Evolutionary conservation across 1,284 basidiomycete genomes (phyloP), one percentile per base, ranked within the genome.

Genomic region (Ganoderma leucocontextum): DNA sequence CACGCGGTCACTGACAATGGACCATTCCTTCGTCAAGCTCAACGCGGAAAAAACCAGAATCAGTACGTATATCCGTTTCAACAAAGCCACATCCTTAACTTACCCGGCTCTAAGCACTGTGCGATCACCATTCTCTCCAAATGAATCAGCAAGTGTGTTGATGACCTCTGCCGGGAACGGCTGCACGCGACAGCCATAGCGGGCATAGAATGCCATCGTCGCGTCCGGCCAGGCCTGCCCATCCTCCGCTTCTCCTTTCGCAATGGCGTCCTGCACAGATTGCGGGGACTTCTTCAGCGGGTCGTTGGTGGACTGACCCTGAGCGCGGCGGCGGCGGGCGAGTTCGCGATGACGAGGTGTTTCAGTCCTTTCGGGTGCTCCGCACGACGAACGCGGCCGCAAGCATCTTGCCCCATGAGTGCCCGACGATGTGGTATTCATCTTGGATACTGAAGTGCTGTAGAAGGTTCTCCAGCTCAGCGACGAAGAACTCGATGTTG

Each of bases 21-120:
- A 59, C 77, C 78, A 81, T 1, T 77, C 78, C 70, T 82, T 86
- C 55, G 89, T 77, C 36, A 55, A 73, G 78, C 60, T 66, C 81
- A 81, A 86, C 1, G 19, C 44, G 35, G 33, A 13, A 25, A 47
- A 58, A 35, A 22, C 9, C 10, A 9, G 10, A 12, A 12, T 58
- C 36, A 57, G 35, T 12, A 36, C 9, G 52, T 22, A 7, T 17
- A 4, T 13, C 6, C 12, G 1, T 33, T 49, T 33, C 10, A 38
- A 12, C 12, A n/a, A 22, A 22, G 29, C 17, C 10, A 12, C 29
- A 19, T 33, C 52, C 15, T 35, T 10, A 4, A 60, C 58, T 19
- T 15, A 77, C 77, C 68, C 60, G 1, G 73, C 70, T 15, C 41
- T 59, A 2, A 66, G 59, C 2, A 77, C 76, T 9, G 75, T 77